Percentiles rank a stretch among this genome's conserved stretches.
Conservation (phyloP, 805 yeast genomes). For the Candida xiaguanensis region DNA sequence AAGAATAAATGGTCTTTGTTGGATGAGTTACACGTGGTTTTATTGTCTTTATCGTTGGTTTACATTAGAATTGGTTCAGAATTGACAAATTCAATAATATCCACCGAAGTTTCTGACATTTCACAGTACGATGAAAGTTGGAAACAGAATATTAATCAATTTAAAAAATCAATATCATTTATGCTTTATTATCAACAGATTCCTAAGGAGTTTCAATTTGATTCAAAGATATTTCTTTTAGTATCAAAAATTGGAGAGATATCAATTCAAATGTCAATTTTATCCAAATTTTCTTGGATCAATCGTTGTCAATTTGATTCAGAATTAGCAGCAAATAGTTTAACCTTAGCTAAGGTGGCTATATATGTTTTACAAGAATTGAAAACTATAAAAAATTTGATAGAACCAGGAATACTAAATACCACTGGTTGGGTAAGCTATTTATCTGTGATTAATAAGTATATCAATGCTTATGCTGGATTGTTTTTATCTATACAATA, state of each 20-base stretch:
- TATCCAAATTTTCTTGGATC: constrained; percentile 36
- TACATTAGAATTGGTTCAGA: constrained; percentile 35
- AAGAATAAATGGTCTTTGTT: constrained; percentile 24
- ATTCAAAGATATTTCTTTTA: constrained; percentile 11
- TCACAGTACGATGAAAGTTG: constrained; percentile 25
- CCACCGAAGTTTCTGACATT: constrained; percentile 18
- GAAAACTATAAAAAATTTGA: constrained; percentile 17
- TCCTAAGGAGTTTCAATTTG: constrained; percentile 1
- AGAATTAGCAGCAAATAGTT: constrained; percentile 24
- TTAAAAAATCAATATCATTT: constrained; percentile 29
- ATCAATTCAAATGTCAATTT: constrained; percentile 36
- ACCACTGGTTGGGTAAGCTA: constrained; percentile 25
- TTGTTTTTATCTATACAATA: constrained; percentile 42
- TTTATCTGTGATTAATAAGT: constrained; percentile 26
- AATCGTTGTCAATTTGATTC: constrained; percentile 23
- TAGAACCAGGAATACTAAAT: not conserved
- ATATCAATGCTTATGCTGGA: constrained; percentile 42
- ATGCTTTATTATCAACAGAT: constrained; percentile 19
- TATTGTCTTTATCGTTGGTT: constrained; percentile 22
- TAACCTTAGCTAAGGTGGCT: constrained; percentile 44
- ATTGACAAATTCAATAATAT: constrained; percentile 31
- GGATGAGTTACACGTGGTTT: constrained; percentile 25
- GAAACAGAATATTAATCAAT: constrained; percentile 32
- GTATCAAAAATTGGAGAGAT: constrained; percentile 24
- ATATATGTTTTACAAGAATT: constrained; percentile 36